A percentile compares a stretch with the other conserved stretches of the same genome.
Evolutionary conservation across 768 basidiomycete genomes (phyloP).

Genomic region (Chlorophyllum brunneum): DNA sequence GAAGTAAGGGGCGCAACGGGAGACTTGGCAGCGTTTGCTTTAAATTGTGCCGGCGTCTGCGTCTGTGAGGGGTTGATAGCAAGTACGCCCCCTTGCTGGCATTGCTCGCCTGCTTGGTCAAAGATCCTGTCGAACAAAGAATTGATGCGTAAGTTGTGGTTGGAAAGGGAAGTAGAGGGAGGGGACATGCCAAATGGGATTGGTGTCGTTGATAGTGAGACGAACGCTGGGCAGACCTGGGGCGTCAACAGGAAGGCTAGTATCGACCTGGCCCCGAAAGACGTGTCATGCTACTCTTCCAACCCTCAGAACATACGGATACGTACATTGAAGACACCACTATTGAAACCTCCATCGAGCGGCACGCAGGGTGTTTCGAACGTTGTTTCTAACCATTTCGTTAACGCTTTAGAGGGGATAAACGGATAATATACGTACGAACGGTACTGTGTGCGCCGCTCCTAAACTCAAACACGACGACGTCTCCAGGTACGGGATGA

Average conservation of each 20-base stretch:
- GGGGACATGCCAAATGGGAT: slow-evolving; percentile 33
- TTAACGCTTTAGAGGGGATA: too few species aligned
- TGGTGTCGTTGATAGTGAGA: slow-evolving; percentile 30
- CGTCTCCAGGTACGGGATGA: slow-evolving; percentile 29
- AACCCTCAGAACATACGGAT: not conserved
- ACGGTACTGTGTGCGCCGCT: slow-evolving; percentile 37
- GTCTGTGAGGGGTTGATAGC: slow-evolving; percentile 31
- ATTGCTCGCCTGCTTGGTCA: slow-evolving; percentile 36
- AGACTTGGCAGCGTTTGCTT: slow-evolving; percentile 31
- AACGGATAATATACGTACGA: slow-evolving; percentile 24
- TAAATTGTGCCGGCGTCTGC: slow-evolving; percentile 31
- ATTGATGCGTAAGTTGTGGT: not conserved
- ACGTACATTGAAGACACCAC: slow-evolving; percentile 31
- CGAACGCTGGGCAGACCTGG: slow-evolving; percentile 28
- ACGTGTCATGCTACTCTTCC: not conserved
- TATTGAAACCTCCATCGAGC: slow-evolving; percentile 28
- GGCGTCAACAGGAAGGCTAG: slow-evolving; percentile 27
- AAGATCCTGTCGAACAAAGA: slow-evolving; percentile 28
- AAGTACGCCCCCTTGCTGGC: slow-evolving; percentile 33
- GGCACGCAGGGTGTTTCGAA: slow-evolving; percentile 34
- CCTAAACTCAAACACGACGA: slow-evolving; percentile 33
- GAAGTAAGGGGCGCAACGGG: slow-evolving; percentile 19
- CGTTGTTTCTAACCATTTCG: slow-evolving; percentile 30
- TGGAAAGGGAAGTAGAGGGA: not conserved
- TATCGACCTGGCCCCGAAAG: not conserved